phyloP scores from a whole-genome alignment of 768 basidiomycete species.

The Kwoniella pini region DNA sequence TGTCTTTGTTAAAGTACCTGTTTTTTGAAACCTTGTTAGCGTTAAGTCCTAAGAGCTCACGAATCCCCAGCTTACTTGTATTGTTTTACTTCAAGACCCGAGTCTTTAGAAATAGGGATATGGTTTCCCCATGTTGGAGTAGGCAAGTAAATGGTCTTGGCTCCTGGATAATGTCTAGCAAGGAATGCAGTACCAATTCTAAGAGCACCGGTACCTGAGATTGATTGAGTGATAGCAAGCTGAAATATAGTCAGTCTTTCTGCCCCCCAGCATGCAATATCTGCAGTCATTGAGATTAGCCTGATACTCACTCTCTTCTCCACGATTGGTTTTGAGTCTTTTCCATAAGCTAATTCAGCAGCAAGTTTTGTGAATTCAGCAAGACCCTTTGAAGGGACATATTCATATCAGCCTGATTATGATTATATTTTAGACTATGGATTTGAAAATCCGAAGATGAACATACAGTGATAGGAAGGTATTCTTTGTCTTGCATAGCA shows the following conservation, averaged over 20 bases:
- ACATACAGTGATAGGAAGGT: constrained; percentile 77
- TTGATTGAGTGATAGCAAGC: constrained; percentile 87
- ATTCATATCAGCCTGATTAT: neutral
- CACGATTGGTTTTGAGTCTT: constrained; percentile 70
- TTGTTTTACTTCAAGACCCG: constrained; percentile 78
- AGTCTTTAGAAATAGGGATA: constrained; percentile 84
- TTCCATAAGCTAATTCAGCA: constrained; percentile 82
- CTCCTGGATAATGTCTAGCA: constrained; percentile 74
- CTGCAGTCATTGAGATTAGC: no score
- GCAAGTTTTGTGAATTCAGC: constrained; percentile 81
- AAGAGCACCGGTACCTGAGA: constrained; percentile 97
- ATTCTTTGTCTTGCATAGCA: constrained; percentile 87
- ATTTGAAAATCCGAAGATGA: neutral
- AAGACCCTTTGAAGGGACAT: constrained; percentile 61
- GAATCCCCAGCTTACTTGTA: constrained; percentile 59
- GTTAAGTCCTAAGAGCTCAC: neutral
- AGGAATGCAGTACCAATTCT: constrained; percentile 93
- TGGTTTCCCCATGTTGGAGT: constrained; percentile 97
- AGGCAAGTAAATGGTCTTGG: constrained; percentile 77
- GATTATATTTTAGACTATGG: neutral
- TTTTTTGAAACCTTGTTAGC: neutral
- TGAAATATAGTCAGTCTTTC: constrained; percentile 62
- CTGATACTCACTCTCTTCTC: constrained; percentile 64
- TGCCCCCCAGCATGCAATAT: no score
- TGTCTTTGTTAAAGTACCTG: constrained; percentile 76